Conservation (phyloP, 371 early-diverging fungal genomes). For the Circinella umbellata region DNA sequence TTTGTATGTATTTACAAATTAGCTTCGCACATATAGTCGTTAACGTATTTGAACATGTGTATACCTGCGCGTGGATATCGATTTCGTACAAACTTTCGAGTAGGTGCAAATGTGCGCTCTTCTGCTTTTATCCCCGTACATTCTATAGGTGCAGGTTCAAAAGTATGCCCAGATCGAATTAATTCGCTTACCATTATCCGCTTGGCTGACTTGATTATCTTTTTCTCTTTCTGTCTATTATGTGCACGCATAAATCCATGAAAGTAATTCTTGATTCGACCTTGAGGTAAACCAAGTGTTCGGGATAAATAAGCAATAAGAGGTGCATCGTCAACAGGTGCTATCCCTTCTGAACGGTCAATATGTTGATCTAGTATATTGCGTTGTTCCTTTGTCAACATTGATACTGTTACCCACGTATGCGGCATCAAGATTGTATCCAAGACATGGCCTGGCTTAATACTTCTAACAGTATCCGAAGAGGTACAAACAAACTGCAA, state of each 20-base stretch:
- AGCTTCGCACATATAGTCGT: too few species aligned
- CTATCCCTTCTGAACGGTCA: slow-evolving; percentile 6
- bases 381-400: slow-evolving; percentile 18
- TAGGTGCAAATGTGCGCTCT: slow-evolving; percentile 20
- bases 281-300: slow-evolving; percentile 13
- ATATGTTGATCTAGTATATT: slow-evolving; percentile 17
- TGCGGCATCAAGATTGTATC: slow-evolving; percentile 14
- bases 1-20: background rate
- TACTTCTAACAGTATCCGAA: slow-evolving; percentile 1
- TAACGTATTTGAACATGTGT: too few species aligned
- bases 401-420: slow-evolving; percentile 18
- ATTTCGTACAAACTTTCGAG: slow-evolving; percentile 14
- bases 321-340: slow-evolving; percentile 18
- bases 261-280: slow-evolving; percentile 25
- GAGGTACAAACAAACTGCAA: slow-evolving; percentile 26
- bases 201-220: background rate
- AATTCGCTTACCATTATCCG: background rate
- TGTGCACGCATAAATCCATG: slow-evolving; percentile 11
- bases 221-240: slow-evolving; percentile 9
- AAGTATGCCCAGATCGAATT: background rate
- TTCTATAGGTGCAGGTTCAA: background rate
- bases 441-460: background rate
- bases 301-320: slow-evolving; percentile 18
- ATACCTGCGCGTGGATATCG: slow-evolving; percentile 1
- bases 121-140: background rate